Evolutionary conservation across 495 filamentous ascomycete species (phyloP), one percentile per base, ranked within the genome.

Genomic region (Cetradonia linearis): DNA sequence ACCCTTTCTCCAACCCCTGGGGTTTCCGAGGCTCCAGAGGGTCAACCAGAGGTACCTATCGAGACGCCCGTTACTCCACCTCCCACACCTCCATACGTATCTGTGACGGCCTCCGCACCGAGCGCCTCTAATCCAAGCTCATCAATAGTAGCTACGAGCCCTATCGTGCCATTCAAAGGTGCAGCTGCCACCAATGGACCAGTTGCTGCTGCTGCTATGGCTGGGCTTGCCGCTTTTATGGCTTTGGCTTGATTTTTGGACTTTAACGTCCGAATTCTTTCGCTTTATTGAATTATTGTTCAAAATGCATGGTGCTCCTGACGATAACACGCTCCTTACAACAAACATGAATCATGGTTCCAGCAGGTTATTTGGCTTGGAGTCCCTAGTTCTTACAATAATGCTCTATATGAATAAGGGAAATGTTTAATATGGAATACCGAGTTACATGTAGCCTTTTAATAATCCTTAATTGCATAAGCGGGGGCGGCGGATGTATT

Each of bases 201-300:
- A 34, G 25, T 59, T 33, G 54, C 34, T 14, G 42, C 36, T 18
- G 54, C 50, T 42, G 60, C 44, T 3, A 10, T 62, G 28, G 60
- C 44, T 47, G 54, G 54, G 27, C 20, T 62, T 40, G 60, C 46
- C 16, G 60, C 60, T 1, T 42, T 62, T 14, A 54, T 62, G 23
- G 46, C 25, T 27, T 27, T 62, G n/a, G 46, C 42, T 33, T 59
- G 16, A 36, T 18, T 57, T 20, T 62, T 52, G 34, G 30, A 55
- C 11, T 30, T 4, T 23, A 10, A 20, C 27, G 46, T 7, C n/a
- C 53, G 34, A 28, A 23, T 60, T 65, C 55, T 63, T 61, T 60
- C 30, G 9, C 11, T 58, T 36, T 48, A 56, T 23, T 60, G 61
- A 65, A 67, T 63, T 60, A 65, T 68, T 65, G 16, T 58, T 31